Base-by-base conservation (phyloP, 2,329 filamentous ascomycete species). In the Beauveria pseudobassiana region DNA sequence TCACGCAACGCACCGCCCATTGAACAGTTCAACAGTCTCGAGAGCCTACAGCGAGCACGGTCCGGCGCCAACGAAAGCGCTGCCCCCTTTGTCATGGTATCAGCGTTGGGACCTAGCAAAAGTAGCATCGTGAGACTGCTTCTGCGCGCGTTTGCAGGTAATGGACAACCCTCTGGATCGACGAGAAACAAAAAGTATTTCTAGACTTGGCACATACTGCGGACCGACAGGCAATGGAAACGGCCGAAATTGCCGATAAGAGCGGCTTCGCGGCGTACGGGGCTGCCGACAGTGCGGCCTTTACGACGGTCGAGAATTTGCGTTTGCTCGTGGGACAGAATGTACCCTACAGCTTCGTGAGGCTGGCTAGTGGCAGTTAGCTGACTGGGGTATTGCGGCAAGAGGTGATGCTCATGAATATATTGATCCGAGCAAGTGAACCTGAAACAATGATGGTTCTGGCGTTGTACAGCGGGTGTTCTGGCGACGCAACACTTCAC, bases 301-400 rank as follows among this genome's bases (percentile, higher is more conserved):
- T 92, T 77, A 93, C 89, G 24, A 93, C 89, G 2, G 90, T 93
- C 5, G 89, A 95, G 75, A 93, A 87, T 54, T 75, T 95, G 61
- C 80, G 90, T 66, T 73, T 93, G 63, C 79, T 96, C 26, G 89
- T 93, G 12, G 91, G 91, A 10, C 90, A 95, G 76, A 95, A 95
- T 71, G 90, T 95, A 62, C 89, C 89, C 6, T 93, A 91, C 74
- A 92, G 90, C 74, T 96, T 96, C 77, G 91, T 95, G 48, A 81
- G 90, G 54, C 78, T 95, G 70, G 89, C 90, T 2, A 80, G 80
- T 54, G 82, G 82, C 2, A 74, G 79, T 24, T 76, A 75, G 30
- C 73, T 81, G 63, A 82, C 78, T 65, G 83, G 71, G 69, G 42
- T 14, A 16, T 16, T 52, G 40, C 50, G 22, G n/a, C 18, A 12